Evolutionary conservation across 2,329 filamentous ascomycete species (phyloP).

Genomic region (Cyclaneusma minus): DNA sequence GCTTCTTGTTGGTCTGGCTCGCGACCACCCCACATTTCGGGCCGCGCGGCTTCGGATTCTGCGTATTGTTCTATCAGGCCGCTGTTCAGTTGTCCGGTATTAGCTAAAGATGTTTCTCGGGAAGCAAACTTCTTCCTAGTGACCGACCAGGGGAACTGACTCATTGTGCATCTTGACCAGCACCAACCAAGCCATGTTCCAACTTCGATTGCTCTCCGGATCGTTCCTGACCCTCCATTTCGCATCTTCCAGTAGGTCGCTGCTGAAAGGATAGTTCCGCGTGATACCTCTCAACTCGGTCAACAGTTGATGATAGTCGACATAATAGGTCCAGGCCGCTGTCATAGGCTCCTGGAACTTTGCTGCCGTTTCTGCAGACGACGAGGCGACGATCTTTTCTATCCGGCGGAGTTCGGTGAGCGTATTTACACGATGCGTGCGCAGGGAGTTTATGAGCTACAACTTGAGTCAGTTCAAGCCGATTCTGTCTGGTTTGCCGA

Average conservation of each 20-base stretch:
- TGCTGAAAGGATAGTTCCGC: constrained; percentile 50
- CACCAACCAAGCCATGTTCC: constrained; percentile 64
- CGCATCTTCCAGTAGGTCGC: constrained; percentile 48
- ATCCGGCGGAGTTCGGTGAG: constrained; percentile 57
- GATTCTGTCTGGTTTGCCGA: no score
- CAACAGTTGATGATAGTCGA: constrained; percentile 53
- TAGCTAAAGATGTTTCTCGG: neutral
- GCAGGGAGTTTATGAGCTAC: constrained; percentile 48
- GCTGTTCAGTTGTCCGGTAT: constrained; percentile 20
- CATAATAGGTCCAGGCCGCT: constrained; percentile 55
- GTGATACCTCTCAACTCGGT: constrained; percentile 56
- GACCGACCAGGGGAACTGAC: constrained; percentile 25
- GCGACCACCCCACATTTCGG: constrained; percentile 54
- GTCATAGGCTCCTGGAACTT: constrained; percentile 51
- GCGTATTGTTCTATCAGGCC: constrained; percentile 47
- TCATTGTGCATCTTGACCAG: constrained; percentile 49
- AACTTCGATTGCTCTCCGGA: constrained; percentile 50
- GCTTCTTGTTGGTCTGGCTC: constrained; percentile 39
- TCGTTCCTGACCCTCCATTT: constrained; percentile 47
- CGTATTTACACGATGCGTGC: constrained; percentile 56
- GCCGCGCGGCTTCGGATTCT: constrained; percentile 40
- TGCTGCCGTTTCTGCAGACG: constrained; percentile 41
- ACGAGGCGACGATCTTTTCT: constrained; percentile 46
- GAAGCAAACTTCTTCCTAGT: neutral
- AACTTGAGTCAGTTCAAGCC: no score